Evolutionary conservation across 495 filamentous ascomycete genomes (phyloP), one percentile per base, ranked within the genome.

Genomic region (Talaromyces nanjingensis): DNA sequence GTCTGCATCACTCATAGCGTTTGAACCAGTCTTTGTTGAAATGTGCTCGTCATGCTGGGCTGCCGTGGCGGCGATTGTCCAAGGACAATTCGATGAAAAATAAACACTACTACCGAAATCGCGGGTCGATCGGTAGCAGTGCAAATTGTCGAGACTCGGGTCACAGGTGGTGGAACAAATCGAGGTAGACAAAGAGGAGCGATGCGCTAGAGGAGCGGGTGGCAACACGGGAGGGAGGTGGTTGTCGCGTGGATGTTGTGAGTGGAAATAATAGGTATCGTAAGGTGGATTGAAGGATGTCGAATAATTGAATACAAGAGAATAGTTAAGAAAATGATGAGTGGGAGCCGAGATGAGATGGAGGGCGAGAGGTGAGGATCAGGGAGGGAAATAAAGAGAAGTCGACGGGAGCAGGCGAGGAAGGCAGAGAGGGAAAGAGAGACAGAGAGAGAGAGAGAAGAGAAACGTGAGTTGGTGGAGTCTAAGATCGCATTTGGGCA

Each of bases 31-130:
- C 71, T 69, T 71, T 66, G 72, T 68, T 70, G 67, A 62, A 67
- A 77, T 71, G 72, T 71, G 76, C 72, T 81, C 78, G 77, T 79
- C 78, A 81, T 81, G 74, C 77, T 81, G 70, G 76, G 73, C 73
- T 70, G 73, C 73, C 73, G 77, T 77, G 73, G 72, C 70, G 71
- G 71, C 70, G 31, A 68, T 65, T 63, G 33, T 20, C n/a, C 11
- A 31, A 24, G 7, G 24, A 63, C 62, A 64, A 54, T 34, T 60
- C n/a, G 31, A 60, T 60, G 0, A 2, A 2, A 37, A 33, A 9
- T 34, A 8, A n/a, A 37, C 14, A 53, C 59, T 62, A 29, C 45
- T 25, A 60, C 31, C 56, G 56, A 49, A n/a, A 39, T 45, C 25
- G 18, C 12, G 25, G 22, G 12, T n/a, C 22, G 24, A 49, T 33